Conservation (phyloP, 768 basidiomycete genomes). For the Xerocomellus chrysenteron region DNA sequence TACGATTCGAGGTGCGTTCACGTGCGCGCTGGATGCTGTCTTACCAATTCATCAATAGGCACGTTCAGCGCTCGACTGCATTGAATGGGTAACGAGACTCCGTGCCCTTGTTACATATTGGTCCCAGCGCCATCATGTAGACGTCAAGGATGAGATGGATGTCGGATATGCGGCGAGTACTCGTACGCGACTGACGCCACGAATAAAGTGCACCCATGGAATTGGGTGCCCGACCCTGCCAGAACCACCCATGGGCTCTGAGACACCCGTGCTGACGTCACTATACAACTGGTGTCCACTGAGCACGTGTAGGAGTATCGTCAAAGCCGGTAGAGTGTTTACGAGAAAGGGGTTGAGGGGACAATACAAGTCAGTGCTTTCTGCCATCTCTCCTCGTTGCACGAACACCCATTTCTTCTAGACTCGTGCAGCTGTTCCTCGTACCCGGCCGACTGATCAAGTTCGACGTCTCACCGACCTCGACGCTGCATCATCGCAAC, state of each 20-base stretch:
- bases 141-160: slow-evolving; percentile 81
- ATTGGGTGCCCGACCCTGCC: slow-evolving; percentile 44
- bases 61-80: slow-evolving; percentile 59
- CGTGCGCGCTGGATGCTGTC: not conserved
- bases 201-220: slow-evolving; percentile 33
- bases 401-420: slow-evolving; percentile 23
- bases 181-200: slow-evolving; percentile 61
- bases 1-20: slow-evolving; percentile 75
- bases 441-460: slow-evolving; percentile 71
- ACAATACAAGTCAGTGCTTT: slow-evolving; percentile 67
- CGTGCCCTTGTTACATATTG: slow-evolving; percentile 73
- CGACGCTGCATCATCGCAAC: slow-evolving; percentile 55
- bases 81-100: slow-evolving; percentile 85
- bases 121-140: slow-evolving; percentile 70
- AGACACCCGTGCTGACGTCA: slow-evolving; percentile 56
- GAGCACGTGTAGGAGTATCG: slow-evolving; percentile 73
- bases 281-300: slow-evolving; percentile 89
- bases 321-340: slow-evolving; percentile 72
- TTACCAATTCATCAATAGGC: slow-evolving; percentile 42
- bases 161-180: slow-evolving; percentile 53
- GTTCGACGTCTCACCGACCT: slow-evolving; percentile 62
- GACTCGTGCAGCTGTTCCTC: slow-evolving; percentile 72
- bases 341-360: slow-evolving; percentile 68
- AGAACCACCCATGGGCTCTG: slow-evolving; percentile 53
- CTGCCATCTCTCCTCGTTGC: no score